Base-by-base conservation (phyloP, 2,329 filamentous ascomycete genomes). In the Cladophialophora psammophila region DNA sequence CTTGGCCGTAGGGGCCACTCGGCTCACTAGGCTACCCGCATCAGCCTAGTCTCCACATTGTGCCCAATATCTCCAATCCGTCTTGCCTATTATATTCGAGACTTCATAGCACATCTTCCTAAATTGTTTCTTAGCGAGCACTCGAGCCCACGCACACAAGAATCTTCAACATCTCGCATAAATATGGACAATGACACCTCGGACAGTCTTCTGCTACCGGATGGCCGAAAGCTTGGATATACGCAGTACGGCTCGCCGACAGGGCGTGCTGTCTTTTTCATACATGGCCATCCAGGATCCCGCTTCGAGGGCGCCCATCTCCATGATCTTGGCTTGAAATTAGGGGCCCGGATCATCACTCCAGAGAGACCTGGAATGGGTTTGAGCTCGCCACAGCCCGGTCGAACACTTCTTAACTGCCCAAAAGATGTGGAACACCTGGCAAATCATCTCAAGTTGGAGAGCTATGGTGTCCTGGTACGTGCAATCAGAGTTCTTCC, bases 311-410 rank as follows among this genome's bases (percentile, higher is more conserved):
- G 72, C 20, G 76, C 74, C 31, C 69, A 75, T 10, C 74, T 78
- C 64, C 76, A 81, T 64, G 65, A 76, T 0, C 64, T 72, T 12
- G 78, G 77, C 42, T 70, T 73, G 12, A 76, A 76, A 8, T 77
- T 76, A 26, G 73, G 74, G 36, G 70, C 80, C 26, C 79, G 79
- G 13, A 72, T 84, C 52, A 78, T 84, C 62, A 73, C 75, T 6
- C 75, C 78, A 12, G 82, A 84, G 60, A 75, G 81, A 9, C 82
- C 81, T 10, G 81, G 82, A 7, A 76, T 78, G 32, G 83, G 83
- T 0, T 73, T 77, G 13, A 65, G 55, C 58, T 81, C 80, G 4
- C 76, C 77, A 50, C 76, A 82, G 40, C 72, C 75, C 0, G 71
- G 75, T 32, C 77, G 80, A 8, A 75, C 71, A 3, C 74, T 83